A percentile compares a stretch with the other conserved stretches of the same genome.
Conservation (phyloP, 495 filamentous ascomycete species). For the Neurospora sp. region DNA sequence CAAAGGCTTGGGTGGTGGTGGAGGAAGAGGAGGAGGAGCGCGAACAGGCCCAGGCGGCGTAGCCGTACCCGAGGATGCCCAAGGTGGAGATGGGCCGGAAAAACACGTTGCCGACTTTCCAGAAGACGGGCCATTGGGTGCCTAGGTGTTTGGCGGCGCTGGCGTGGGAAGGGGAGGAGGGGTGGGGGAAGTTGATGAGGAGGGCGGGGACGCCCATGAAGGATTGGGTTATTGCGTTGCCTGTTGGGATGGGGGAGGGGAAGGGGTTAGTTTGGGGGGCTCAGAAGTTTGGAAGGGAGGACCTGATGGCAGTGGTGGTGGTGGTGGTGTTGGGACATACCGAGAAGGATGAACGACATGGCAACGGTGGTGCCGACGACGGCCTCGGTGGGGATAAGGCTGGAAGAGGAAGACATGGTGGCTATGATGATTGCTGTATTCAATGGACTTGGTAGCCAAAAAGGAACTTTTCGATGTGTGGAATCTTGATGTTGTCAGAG, state of each 20-base stretch:
- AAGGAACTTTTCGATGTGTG: neutral
- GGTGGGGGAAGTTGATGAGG: slow-evolving; percentile 35
- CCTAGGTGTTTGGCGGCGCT: slow-evolving; percentile 30
- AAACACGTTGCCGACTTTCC: slow-evolving; percentile 37
- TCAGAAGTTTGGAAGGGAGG: too few species aligned
- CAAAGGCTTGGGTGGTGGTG: neutral
- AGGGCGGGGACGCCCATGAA: slow-evolving; percentile 41
- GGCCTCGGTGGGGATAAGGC: slow-evolving; percentile 11
- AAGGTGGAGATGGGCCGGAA: slow-evolving; percentile 40
- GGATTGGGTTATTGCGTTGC: slow-evolving; percentile 42
- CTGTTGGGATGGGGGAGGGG: slow-evolving; percentile 6
- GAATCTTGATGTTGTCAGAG: neutral
- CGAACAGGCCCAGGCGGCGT: slow-evolving; percentile 21
- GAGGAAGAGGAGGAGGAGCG: slow-evolving; percentile 5
- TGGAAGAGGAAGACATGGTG: neutral
- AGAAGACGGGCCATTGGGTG: slow-evolving; percentile 38
- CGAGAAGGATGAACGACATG: slow-evolving; percentile 36
- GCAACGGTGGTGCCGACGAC: slow-evolving; percentile 29
- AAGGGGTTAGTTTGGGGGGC: neutral
- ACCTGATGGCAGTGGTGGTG: too few species aligned
- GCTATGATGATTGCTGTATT: too few species aligned
- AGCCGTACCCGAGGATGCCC: slow-evolving; percentile 36
- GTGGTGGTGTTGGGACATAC: slow-evolving; percentile 10
- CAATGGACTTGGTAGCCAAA: neutral
- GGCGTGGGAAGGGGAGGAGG: slow-evolving; percentile 27